These are phyloP conservation scores for Chamaenerion angustifolium DNA, from an alignment of 345 rosid genomes.

Conservation along the genomic window DNA sequence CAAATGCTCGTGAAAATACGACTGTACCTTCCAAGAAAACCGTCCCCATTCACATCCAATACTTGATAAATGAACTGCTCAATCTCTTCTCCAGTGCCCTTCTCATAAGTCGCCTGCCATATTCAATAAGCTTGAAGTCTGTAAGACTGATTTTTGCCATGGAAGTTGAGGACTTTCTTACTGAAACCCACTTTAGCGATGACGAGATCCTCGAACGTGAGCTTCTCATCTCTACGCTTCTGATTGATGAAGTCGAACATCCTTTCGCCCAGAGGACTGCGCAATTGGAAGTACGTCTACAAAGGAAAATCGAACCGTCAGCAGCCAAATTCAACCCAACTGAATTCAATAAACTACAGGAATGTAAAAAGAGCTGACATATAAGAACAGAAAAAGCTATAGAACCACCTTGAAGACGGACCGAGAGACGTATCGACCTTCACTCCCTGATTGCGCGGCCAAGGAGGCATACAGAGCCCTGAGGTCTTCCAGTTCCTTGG, in stretches of 20 bases:
- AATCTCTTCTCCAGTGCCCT: slow-evolving; percentile 71
- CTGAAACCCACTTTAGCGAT: slow-evolving; percentile 52
- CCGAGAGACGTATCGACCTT: slow-evolving; percentile 26
- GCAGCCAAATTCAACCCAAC: neutral
- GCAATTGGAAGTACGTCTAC: slow-evolving; percentile 48
- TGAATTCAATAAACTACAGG: neutral
- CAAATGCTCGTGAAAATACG: neutral
- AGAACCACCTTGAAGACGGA: slow-evolving; percentile 48
- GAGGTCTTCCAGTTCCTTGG: slow-evolving; percentile 49
- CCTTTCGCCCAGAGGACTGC: slow-evolving; percentile 48
- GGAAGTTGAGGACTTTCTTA: neutral
- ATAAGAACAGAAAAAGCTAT: neutral
- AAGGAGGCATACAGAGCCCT: slow-evolving; percentile 43
- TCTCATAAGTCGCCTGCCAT: slow-evolving; percentile 60
- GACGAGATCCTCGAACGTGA: slow-evolving; percentile 62
- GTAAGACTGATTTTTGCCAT: neutral
- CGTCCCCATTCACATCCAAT: slow-evolving; percentile 54
- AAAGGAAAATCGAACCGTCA: neutral
- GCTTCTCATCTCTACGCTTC: slow-evolving; percentile 42
- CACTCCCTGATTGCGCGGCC: slow-evolving; percentile 48
- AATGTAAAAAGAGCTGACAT: no score
- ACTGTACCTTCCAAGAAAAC: slow-evolving; percentile 41
- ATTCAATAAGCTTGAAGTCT: neutral
- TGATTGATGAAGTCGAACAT: slow-evolving; percentile 53
- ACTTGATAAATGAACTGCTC: slow-evolving; percentile 68